Evolutionary conservation across 1,284 basidiomycete genomes (phyloP).

Genomic region (Malassezia sympodialis): DNA sequence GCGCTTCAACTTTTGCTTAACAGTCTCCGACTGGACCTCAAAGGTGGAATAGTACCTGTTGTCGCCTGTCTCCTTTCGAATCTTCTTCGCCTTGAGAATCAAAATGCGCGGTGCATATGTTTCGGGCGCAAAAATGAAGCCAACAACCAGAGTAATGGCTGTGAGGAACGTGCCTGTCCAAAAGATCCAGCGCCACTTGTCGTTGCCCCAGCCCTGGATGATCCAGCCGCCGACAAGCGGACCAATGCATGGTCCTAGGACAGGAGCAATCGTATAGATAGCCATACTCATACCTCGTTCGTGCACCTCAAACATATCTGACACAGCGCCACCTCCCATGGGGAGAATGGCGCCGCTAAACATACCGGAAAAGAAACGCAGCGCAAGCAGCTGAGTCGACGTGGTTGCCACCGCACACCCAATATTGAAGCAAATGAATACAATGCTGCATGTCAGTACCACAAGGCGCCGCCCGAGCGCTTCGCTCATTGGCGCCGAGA

Average conservation of each 20-base stretch:
- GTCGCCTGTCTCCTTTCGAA: constrained; percentile 38
- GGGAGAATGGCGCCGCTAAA: constrained; percentile 43
- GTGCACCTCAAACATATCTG: constrained; percentile 62
- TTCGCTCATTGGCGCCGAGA: constrained; percentile 54
- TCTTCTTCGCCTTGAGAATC: constrained; percentile 36
- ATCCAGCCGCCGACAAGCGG: constrained; percentile 17
- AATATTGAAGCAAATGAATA: constrained; percentile 39
- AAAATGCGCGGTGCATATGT: constrained; percentile 60
- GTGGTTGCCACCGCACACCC: constrained; percentile 30
- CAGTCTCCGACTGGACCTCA: constrained; percentile 24
- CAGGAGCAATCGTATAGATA: constrained; percentile 55
- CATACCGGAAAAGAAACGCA: constrained; percentile 36
- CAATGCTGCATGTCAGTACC: constrained; percentile 29
- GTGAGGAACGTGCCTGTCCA: constrained; percentile 19
- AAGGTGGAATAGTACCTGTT: constrained; percentile 21
- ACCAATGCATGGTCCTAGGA: constrained; percentile 22
- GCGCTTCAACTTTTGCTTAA: constrained; percentile 43
- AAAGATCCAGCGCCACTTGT: constrained; percentile 18
- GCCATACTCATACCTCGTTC: constrained; percentile 36
- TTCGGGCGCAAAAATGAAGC: constrained; percentile 58
- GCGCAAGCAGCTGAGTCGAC: constrained; percentile 21
- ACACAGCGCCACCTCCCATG: constrained; percentile 57
- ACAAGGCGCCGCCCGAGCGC: constrained; percentile 49
- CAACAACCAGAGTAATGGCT: constrained; percentile 49
- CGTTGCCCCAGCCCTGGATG: constrained; percentile 16